Base-by-base conservation (phyloP, 495 filamentous ascomycete species). In the Chaetomium fimeti region DNA sequence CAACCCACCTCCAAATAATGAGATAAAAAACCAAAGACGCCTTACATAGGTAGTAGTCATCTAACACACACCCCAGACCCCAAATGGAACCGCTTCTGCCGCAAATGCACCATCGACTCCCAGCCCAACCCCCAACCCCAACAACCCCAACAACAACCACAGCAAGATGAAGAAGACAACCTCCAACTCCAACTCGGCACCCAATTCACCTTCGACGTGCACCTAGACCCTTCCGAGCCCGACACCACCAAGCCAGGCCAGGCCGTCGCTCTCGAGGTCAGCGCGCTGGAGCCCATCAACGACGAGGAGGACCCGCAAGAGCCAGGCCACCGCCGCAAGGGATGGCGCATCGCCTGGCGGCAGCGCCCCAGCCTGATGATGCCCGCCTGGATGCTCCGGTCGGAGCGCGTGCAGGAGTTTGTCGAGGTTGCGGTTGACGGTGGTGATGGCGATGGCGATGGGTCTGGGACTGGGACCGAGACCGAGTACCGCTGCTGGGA, bases 391-490 rank as follows among this genome's bases (percentile, higher is more conserved):
- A 25, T 76, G 70, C 68, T 77, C 29, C 66, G 63, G 6, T 68
- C 66, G n/a, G 77, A 79, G 70, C 66, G 77, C 25, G 69, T 77
- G 55, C 75, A 77, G 66, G 76, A 79, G 66, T 75, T 76, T 56
- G 52, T 77, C 7, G 70, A 75, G 36, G 62, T 43, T 0, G 54
- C 13, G 32, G 61, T 32, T 0, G 54, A 15, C 16, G 73, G 59
- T n/a, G 16, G 43, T 15, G 43, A n/a, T n/a, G n/a, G n/a, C n/a
- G n/a, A n/a, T n/a, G n/a, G n/a, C n/a, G n/a, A n/a, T n/a, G n/a
- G n/a, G n/a, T n/a, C n/a, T n/a, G 43, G 43, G 12, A 40, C 13
- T 15, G 63, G 59, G 12, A 36, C 2, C 0, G 62, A 63, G 43
- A 71, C 58, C 1, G 63, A 64, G 28, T 79, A 79, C 51, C 25